These are phyloP conservation scores for Sarocladiaceae sp. DNA, from an alignment of 2,329 filamentous ascomycete species.

Conservation along the genomic window DNA sequence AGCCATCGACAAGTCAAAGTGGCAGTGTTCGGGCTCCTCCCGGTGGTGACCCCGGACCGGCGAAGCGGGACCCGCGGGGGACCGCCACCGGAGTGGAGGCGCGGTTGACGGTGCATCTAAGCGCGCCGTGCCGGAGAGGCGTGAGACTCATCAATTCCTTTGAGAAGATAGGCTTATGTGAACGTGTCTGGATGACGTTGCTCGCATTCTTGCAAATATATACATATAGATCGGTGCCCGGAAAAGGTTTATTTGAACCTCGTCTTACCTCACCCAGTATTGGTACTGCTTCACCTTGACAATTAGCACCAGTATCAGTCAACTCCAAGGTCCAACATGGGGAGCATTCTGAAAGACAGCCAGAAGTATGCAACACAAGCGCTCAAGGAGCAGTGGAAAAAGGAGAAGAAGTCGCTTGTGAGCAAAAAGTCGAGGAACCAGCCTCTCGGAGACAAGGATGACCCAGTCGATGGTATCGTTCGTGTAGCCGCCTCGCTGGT, in stretches of 20 bases:
- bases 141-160: no score
- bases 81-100: background rate
- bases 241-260: no score
- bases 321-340: background rate
- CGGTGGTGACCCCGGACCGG: background rate
- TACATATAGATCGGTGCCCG: no score
- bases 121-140: background rate
- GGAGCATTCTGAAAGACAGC: background rate
- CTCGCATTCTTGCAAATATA: no score
- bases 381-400: constrained; percentile 2
- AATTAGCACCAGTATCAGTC: background rate
- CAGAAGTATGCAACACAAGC: background rate
- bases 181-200: no score
- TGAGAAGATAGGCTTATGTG: no score
- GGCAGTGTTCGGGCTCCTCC: background rate
- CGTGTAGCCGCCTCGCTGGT: background rate
- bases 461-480: constrained; percentile 8
- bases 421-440: background rate
- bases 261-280: no score
- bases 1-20: no score
- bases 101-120: background rate
- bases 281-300: no score
- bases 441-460: constrained; percentile 4
- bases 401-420: background rate
- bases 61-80: background rate